Evolutionary conservation across 345 rosid genomes (phyloP).

Genomic region (Eucalyptus tenuipes): DNA sequence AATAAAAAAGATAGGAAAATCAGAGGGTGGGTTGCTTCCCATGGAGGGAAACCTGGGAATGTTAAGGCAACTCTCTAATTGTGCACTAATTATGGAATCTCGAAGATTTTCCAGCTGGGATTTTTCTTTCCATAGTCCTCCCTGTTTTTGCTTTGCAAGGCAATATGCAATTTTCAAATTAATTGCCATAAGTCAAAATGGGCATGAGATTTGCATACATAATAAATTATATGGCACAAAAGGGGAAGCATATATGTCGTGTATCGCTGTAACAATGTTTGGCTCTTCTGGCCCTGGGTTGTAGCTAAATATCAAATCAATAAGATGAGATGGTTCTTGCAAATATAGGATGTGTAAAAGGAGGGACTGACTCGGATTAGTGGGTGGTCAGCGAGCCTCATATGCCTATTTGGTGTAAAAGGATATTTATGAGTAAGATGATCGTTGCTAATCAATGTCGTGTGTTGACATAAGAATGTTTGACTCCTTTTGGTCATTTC

Average conservation of each 20-base stretch:
- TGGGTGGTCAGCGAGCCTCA: neutral
- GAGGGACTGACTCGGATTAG: no score
- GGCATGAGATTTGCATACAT: neutral
- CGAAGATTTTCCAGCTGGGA: neutral
- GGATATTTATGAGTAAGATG: neutral
- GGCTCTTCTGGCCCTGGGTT: neutral
- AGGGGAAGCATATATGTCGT: neutral
- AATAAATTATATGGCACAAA: neutral
- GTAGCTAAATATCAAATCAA: neutral
- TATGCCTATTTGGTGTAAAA: neutral
- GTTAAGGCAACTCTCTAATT: neutral
- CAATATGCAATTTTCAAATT: neutral
- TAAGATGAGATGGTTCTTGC: neutral
- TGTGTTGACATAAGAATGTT: no score
- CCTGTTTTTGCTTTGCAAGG: neutral
- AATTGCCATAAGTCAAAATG: neutral
- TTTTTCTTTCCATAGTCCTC: neutral
- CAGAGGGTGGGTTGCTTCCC: neutral
- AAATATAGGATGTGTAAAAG: neutral
- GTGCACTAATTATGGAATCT: neutral
- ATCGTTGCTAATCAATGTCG: neutral
- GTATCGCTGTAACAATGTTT: neutral
- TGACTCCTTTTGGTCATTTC: neutral
- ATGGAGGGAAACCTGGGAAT: neutral
- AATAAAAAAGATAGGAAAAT: neutral